These are phyloP conservation scores for Tilletia setariae DNA, from an alignment of 1,284 basidiomycete species.

Conservation along the genomic window DNA sequence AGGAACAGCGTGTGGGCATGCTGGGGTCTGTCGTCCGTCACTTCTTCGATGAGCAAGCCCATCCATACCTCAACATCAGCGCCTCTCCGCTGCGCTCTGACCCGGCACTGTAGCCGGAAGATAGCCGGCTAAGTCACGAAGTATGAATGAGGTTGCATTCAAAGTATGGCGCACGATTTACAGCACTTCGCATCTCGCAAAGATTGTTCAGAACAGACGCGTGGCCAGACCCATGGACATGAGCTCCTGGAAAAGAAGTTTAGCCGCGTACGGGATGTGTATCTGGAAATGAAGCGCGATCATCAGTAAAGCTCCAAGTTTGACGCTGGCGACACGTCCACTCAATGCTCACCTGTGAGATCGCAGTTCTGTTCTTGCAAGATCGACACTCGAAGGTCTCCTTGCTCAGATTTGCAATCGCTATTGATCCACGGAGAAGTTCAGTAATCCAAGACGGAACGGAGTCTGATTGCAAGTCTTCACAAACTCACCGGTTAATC, in stretches of 20 bases:
- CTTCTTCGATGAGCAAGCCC: no score
- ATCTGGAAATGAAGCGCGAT: conserved; percentile 25
- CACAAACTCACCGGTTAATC: conserved; percentile 32
- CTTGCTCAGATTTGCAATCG: conserved; percentile 52
- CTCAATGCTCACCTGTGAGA: conserved; percentile 42
- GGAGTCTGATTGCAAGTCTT: neutral
- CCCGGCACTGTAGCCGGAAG: no score
- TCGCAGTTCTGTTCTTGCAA: conserved; percentile 50
- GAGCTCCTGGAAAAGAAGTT: conserved; percentile 80
- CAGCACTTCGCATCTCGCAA: no score
- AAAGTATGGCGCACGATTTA: no score
- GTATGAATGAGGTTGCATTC: no score
- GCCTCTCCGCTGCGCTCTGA: no score
- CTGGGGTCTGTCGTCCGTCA: no score
- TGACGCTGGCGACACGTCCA: no score
- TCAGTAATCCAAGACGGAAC: neutral
- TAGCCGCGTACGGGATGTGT: conserved; percentile 59
- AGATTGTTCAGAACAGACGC: conserved; percentile 30
- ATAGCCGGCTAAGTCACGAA: no score
- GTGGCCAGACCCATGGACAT: conserved; percentile 53
- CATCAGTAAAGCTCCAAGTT: neutral
- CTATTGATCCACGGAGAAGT: conserved; percentile 12
- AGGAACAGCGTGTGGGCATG: no score
- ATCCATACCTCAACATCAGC: no score
- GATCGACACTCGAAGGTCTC: conserved; percentile 50